phyloP scores from a whole-genome alignment of 2,329 filamentous ascomycete genomes.

The Ophiocordyceps australis region DNA sequence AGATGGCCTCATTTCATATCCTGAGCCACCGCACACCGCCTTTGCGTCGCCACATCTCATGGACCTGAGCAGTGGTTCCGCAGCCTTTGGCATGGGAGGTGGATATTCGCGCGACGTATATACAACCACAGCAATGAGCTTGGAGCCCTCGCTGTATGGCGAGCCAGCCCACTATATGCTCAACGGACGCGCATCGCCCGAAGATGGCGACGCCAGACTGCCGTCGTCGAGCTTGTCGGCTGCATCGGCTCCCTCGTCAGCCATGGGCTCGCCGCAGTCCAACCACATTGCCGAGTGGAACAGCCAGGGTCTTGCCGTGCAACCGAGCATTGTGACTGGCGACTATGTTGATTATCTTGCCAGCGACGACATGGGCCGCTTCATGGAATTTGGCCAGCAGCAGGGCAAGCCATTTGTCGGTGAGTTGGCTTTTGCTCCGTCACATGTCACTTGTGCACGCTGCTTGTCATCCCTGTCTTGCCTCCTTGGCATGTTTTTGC shows the following conservation, averaged over 20 bases:
- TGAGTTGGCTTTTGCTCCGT: constrained; percentile 20
- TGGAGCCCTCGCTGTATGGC: constrained; percentile 27
- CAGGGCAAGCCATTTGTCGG: constrained; percentile 35
- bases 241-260: constrained; percentile 45
- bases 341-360: constrained; percentile 39
- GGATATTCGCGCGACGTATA: neutral
- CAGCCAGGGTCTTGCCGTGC: constrained; percentile 33
- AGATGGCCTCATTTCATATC: constrained; percentile 26
- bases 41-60: constrained; percentile 24
- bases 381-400: constrained; percentile 23
- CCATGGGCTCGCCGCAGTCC: constrained; percentile 48
- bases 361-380: constrained; percentile 26
- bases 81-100: constrained; percentile 19
- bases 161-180: constrained; percentile 26
- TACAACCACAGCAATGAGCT: constrained; percentile 20
- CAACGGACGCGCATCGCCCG: constrained; percentile 28
- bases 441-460: neutral
- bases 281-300: constrained; percentile 43
- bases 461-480: neutral
- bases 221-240: constrained; percentile 42
- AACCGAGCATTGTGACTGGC: constrained; percentile 43
- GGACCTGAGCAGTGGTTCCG: constrained; percentile 28
- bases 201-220: constrained; percentile 29
- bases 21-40: constrained; percentile 20
- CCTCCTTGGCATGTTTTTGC: neutral